A percentile compares a stretch with the other conserved stretches of the same genome.
These are phyloP conservation scores for Radiomyces spectabilis DNA, from an alignment of 192 early-diverging fungal genomes.

Conservation along the genomic window DNA sequence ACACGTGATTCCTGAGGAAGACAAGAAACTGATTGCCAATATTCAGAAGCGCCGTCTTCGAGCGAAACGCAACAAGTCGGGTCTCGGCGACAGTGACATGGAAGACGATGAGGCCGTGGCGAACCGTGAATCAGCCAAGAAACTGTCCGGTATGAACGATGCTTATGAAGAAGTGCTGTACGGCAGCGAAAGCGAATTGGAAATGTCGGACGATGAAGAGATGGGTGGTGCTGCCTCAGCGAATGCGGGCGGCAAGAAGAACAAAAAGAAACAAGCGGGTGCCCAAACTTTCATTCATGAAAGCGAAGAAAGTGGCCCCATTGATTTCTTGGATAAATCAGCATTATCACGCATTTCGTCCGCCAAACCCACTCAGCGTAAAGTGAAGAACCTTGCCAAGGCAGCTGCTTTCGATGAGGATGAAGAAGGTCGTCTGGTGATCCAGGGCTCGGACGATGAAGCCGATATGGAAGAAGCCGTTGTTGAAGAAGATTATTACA, in stretches of 20 bases:
- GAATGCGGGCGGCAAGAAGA: constrained; percentile 13
- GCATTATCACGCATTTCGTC: constrained; percentile 52
- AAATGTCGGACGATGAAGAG: constrained; percentile 63
- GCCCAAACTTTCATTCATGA: constrained; percentile 58
- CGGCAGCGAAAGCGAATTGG: constrained; percentile 88
- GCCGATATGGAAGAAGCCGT: constrained; percentile 35
- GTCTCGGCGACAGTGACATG: constrained; percentile 29
- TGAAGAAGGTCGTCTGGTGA: constrained; percentile 76
- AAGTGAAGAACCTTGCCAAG: not conserved
- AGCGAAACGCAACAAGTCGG: constrained; percentile 67
- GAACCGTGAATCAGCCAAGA: constrained; percentile 37
- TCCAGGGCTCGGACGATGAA: constrained; percentile 41
- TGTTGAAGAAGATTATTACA: constrained; percentile 75
- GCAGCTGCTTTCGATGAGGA: constrained; percentile 47
- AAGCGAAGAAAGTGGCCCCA: constrained; percentile 53
- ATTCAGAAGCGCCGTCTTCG: constrained; percentile 88
- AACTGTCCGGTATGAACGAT: constrained; percentile 57
- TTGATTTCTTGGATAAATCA: constrained; percentile 88
- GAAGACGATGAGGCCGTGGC: constrained; percentile 41
- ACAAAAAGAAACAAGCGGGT: constrained; percentile 29
- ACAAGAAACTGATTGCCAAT: constrained; percentile 83
- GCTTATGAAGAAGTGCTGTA: constrained; percentile 87
- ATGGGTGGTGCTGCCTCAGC: constrained; percentile 23
- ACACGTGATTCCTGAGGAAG: constrained; percentile 74
- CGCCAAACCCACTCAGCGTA: constrained; percentile 17